Conservation (phyloP, 1,284 basidiomycete species). For the Trichosporon inkin region DNA sequence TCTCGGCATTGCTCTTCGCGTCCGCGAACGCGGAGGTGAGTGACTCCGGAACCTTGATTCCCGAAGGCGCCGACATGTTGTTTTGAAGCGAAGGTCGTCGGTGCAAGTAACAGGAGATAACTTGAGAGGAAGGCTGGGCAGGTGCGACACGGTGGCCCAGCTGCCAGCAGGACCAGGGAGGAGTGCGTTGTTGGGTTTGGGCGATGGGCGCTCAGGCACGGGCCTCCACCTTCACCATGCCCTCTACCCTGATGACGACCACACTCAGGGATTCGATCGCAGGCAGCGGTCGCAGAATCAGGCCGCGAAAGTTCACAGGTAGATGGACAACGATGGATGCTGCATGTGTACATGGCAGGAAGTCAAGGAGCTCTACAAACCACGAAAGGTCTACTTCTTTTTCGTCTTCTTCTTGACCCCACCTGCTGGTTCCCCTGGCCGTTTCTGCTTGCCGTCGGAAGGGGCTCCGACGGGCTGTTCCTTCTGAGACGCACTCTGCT, state of each 20-base stretch:
- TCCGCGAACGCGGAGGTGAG: conserved; percentile 39
- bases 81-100: neutral
- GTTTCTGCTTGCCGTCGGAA: conserved; percentile 7
- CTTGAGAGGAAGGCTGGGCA: neutral
- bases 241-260: conserved; percentile 1
- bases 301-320: too few relatives aligned
- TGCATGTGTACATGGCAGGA: conserved; percentile 13
- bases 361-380: neutral
- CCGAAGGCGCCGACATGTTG: conserved; percentile 49
- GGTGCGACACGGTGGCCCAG: neutral
- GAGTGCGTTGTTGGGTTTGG: conserved; percentile 1
- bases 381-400: conserved; percentile 10
- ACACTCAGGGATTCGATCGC: too few relatives aligned
- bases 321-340: too few relatives aligned
- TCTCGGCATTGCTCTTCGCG: conserved; percentile 30
- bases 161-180: neutral
- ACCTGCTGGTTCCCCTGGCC: neutral
- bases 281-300: too few relatives aligned
- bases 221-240: neutral
- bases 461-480: neutral
- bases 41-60: conserved; percentile 44
- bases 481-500: neutral
- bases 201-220: conserved; percentile 8
- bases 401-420: conserved; percentile 17
- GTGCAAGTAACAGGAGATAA: neutral